Percentiles rank a stretch among this genome's conserved stretches.
Evolutionary conservation across 1,284 basidiomycete genomes (phyloP).

Genomic region (Ustilago xerochloae): DNA sequence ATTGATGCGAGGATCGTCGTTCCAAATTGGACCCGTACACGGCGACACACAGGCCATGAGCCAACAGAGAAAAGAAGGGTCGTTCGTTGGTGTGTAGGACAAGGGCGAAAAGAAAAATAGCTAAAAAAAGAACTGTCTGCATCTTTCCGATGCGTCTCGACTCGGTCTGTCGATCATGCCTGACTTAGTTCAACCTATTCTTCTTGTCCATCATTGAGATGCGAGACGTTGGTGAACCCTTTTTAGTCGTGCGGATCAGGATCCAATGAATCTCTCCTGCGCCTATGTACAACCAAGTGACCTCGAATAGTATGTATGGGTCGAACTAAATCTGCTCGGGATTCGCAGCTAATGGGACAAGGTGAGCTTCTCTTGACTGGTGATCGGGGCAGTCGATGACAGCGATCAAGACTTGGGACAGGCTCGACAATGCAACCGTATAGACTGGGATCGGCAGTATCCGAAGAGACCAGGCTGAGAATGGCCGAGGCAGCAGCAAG

Average conservation of each 20-base stretch:
- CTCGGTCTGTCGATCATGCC: background rate
- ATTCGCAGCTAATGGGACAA: too few relatives aligned
- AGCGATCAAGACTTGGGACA: too few relatives aligned
- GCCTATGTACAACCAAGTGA: too few relatives aligned
- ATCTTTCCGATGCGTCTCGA: background rate
- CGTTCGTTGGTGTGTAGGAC: background rate
- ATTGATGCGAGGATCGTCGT: conserved; percentile 30
- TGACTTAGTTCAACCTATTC: background rate
- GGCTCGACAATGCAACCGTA: too few relatives aligned
- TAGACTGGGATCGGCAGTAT: too few relatives aligned
- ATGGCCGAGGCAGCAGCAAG: too few relatives aligned
- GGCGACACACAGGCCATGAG: conserved; percentile 10
- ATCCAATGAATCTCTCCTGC: too few relatives aligned
- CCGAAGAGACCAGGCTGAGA: too few relatives aligned
- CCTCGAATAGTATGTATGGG: background rate
- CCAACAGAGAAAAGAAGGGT: background rate
- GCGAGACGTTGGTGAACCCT: background rate
- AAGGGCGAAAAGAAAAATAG: background rate
- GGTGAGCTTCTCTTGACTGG: too few relatives aligned
- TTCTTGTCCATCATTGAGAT: background rate
- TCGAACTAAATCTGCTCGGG: too few relatives aligned
- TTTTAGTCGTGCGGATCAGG: background rate
- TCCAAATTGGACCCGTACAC: conserved; percentile 24
- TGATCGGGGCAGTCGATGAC: too few relatives aligned
- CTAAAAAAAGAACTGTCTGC: conserved; percentile 12